phyloP scores from a whole-genome alignment of 73 alveolate genomes.

The Blepharisma japonicum region DNA sequence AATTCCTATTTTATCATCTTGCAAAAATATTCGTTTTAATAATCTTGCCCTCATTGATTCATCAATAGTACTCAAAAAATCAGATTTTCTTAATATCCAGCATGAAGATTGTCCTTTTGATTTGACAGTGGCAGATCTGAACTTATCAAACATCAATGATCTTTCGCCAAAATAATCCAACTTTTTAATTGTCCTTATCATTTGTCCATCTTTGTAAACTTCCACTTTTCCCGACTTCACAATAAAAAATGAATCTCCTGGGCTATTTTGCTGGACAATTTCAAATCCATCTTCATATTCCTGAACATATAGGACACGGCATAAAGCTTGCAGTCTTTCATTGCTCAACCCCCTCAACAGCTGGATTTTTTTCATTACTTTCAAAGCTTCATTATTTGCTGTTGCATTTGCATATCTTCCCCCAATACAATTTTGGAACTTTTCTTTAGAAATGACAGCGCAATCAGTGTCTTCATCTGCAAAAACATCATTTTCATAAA shows the following conservation, averaged over 20 bases:
- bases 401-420: neutral
- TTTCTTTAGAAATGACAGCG: neutral
- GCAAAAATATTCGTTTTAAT: slow-evolving; percentile 8
- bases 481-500: neutral
- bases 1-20: slow-evolving; percentile 29
- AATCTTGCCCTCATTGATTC: slow-evolving; percentile 42
- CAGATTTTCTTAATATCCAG: slow-evolving; percentile 45
- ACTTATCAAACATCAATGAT: neutral
- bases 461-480: neutral
- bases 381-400: neutral
- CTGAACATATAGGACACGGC: neutral
- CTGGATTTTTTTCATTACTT: neutral
- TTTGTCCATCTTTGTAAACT: slow-evolving; percentile 15
- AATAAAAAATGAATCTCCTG: neutral
- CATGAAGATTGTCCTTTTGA: slow-evolving; percentile 33
- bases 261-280: neutral
- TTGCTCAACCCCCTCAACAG: neutral
- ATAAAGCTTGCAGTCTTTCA: neutral
- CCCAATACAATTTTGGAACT: neutral
- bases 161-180: slow-evolving; percentile 9
- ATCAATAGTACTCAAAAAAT: slow-evolving; percentile 45
- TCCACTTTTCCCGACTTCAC: slow-evolving; percentile 6
- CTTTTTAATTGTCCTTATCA: neutral
- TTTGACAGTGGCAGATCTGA: slow-evolving; percentile 7
- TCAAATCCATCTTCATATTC: neutral